Percentiles rank a stretch among this genome's conserved stretches.
Conservation (phyloP, 169 alveolate species). For the Eimeria necatrix region DNA sequence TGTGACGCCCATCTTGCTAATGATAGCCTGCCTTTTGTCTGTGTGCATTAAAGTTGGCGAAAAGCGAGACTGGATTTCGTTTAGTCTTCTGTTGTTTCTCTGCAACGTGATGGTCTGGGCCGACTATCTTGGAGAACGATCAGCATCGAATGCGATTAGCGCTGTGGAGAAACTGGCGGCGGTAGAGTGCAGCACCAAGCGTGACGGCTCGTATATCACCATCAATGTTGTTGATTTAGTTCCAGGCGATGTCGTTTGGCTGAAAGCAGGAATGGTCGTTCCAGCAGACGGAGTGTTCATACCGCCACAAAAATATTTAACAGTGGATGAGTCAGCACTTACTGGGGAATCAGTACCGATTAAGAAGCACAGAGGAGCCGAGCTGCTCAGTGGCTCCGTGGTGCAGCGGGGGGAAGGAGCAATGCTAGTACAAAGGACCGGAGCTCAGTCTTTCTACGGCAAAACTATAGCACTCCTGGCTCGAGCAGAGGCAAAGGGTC, state of each 20-base stretch:
- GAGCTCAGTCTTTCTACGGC: constrained; percentile 87
- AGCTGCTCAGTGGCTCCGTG: constrained; percentile 84
- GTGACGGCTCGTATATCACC: constrained; percentile 83
- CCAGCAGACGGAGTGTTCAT: constrained; percentile 84
- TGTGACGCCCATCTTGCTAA: constrained; percentile 78
- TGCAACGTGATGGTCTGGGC: constrained; percentile 93
- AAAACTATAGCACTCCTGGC: constrained; percentile 86
- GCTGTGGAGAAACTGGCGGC: constrained; percentile 90
- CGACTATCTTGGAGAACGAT: constrained; percentile 91
- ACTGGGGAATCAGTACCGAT: constrained; percentile 93
- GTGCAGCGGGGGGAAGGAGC: constrained; percentile 84
- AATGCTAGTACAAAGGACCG: constrained; percentile 85
- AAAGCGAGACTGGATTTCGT: constrained; percentile 90
- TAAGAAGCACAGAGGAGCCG: constrained; percentile 84
- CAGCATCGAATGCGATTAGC: constrained; percentile 90
- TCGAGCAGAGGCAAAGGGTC: constrained; percentile 80
- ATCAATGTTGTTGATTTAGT: constrained; percentile 86
- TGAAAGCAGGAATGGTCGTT: constrained; percentile 89
- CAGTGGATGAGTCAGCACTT: constrained; percentile 90
- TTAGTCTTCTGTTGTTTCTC: constrained; percentile 92
- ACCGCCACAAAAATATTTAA: constrained; percentile 87
- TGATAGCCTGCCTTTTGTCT: constrained; percentile 73
- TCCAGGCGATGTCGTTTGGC: constrained; percentile 94
- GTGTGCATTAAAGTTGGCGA: constrained; percentile 71
- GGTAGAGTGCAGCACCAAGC: constrained; percentile 81